A percentile compares a stretch with the other conserved stretches of the same genome.
Conservation (phyloP, 148 eudicot genomes). For the Cornus florida region DNA sequence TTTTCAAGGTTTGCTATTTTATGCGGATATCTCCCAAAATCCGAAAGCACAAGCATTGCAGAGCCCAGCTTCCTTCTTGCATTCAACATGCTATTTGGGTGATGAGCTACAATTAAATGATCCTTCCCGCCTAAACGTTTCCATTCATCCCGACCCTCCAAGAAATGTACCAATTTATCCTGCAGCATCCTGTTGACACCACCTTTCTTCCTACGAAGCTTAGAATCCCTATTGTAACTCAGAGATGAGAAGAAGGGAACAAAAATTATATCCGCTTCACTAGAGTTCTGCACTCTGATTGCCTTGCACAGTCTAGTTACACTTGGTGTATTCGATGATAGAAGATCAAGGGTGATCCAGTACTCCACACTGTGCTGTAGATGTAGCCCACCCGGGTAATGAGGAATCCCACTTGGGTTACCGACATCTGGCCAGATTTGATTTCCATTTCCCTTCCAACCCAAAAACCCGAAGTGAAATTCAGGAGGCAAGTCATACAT, state of each 20-base stretch:
- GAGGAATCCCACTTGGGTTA: slow-evolving; percentile 44
- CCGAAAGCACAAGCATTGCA: slow-evolving; percentile 81
- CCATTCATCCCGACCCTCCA: slow-evolving; percentile 72
- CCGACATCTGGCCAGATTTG: slow-evolving; percentile 76
- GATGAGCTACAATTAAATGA: slow-evolving; percentile 85
- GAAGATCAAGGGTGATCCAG: slow-evolving; percentile 97
- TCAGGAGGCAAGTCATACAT: slow-evolving; percentile 84
- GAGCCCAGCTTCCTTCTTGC: slow-evolving; percentile 65
- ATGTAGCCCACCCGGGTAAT: slow-evolving; percentile 93
- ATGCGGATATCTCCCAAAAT: slow-evolving; percentile 76
- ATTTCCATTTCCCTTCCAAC: slow-evolving; percentile 54
- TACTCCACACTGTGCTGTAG: slow-evolving; percentile 93
- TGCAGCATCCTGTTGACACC: slow-evolving; percentile 65
- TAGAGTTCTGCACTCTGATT: slow-evolving; percentile 65
- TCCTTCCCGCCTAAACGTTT: slow-evolving; percentile 61
- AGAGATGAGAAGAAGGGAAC: slow-evolving; percentile 93
- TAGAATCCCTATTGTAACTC: slow-evolving; percentile 83
- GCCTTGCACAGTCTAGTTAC: slow-evolving; percentile 66
- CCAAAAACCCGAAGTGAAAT: slow-evolving; percentile 87
- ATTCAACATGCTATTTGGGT: slow-evolving; percentile 83
- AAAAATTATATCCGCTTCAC: slow-evolving; percentile 69
- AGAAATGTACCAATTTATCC: slow-evolving; percentile 57
- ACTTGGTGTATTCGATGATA: slow-evolving; percentile 52
- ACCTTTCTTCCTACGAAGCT: slow-evolving; percentile 44
- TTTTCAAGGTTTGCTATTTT: slow-evolving; percentile 72